Conservation (phyloP, 2,329 filamentous ascomycete genomes). For the Aspergillus novofumigatus region DNA sequence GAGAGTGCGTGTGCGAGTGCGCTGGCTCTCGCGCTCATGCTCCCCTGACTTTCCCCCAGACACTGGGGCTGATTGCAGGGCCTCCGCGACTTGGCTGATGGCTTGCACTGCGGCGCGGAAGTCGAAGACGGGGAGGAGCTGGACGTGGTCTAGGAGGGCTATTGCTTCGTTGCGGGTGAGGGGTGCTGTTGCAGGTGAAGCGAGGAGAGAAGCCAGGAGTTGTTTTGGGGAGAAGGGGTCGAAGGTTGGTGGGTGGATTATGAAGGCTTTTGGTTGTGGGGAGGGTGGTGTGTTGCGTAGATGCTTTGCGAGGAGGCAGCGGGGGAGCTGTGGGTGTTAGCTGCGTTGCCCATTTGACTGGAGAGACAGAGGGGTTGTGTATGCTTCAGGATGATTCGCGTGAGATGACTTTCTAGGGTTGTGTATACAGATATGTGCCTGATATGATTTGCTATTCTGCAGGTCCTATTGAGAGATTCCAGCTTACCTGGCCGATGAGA, state of each 20-base stretch:
- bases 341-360: too few species aligned
- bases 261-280: conserved; percentile 24
- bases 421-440: too few species aligned
- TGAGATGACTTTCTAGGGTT: background rate
- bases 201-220: conserved; percentile 26
- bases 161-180: conserved; percentile 29
- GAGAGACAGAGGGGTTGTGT: background rate
- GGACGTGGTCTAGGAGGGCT: conserved; percentile 27
- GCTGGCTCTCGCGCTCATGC: conserved; percentile 16
- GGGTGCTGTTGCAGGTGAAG: conserved; percentile 2
- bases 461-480: too few species aligned
- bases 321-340: conserved; percentile 21
- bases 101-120: conserved; percentile 27
- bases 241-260: conserved; percentile 31
- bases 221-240: conserved; percentile 26
- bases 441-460: too few species aligned
- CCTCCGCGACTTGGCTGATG: conserved; percentile 26
- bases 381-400: background rate
- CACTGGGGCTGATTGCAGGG: conserved; percentile 12
- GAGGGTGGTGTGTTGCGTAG: conserved; percentile 7
- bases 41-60: background rate
- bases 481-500: conserved; percentile 24
- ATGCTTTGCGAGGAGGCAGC: conserved; percentile 23
- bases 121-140: conserved; percentile 31
- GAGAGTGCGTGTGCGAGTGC: conserved; percentile 15